phyloP scores from a whole-genome alignment of 1,284 basidiomycete genomes.

The Waitea zeae region DNA sequence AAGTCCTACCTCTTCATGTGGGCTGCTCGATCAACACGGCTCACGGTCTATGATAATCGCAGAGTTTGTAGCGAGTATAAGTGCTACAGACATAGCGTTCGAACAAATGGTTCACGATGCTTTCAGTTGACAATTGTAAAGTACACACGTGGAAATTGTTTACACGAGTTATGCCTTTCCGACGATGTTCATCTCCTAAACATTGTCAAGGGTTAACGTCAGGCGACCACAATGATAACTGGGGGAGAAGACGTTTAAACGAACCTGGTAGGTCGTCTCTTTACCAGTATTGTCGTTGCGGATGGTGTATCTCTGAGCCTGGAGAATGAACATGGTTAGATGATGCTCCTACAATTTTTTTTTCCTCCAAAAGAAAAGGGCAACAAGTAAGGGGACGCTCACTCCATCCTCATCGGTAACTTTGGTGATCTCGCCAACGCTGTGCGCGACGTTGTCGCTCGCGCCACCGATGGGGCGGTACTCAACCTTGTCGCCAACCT shows the following conservation, averaged over 20 bases:
- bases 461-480: constrained; percentile 24
- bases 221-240: no score
- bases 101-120: no score
- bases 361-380: no score
- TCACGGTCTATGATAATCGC: no score
- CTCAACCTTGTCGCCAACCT: constrained; percentile 24
- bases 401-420: constrained; percentile 14
- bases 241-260: not conserved
- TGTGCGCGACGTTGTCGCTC: constrained; percentile 20
- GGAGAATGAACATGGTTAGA: not conserved
- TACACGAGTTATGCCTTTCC: constrained; percentile 12
- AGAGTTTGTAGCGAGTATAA: no score
- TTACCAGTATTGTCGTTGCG: constrained; percentile 26
- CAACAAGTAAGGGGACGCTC: constrained; percentile 2
- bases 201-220: not conserved
- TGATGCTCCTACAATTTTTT: not conserved
- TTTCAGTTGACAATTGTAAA: no score
- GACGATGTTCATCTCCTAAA: constrained; percentile 22
- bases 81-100: no score
- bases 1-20: no score
- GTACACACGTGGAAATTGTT: no score
- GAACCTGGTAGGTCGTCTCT: constrained; percentile 20
- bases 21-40: no score
- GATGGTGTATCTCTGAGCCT: constrained; percentile 20
- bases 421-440: constrained; percentile 17